phyloP scores from a whole-genome alignment of 208 protist genomes.

The Crithidia mellificae region DNA sequence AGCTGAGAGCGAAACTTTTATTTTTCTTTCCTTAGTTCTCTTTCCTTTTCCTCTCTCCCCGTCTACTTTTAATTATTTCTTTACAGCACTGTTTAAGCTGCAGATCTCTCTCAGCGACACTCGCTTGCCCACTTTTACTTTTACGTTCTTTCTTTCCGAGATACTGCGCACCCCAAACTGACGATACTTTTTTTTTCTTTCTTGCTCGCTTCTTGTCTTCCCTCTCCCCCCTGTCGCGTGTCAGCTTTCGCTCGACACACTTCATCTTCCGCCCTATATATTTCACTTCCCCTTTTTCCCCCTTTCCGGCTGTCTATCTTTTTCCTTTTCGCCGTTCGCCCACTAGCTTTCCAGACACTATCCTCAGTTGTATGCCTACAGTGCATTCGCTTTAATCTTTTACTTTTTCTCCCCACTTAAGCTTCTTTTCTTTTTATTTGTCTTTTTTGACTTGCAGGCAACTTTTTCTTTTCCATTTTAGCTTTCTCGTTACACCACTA shows the following conservation, averaged over 20 bases:
- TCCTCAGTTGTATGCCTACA: slow-evolving; percentile 10
- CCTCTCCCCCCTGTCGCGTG: slow-evolving; percentile 19
- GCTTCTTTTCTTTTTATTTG: neutral
- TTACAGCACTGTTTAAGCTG: neutral
- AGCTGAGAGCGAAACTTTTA: neutral
- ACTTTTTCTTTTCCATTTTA: slow-evolving; percentile 1
- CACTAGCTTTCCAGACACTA: slow-evolving; percentile 6
- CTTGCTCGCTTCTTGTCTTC: slow-evolving; percentile 8
- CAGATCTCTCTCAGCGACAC: slow-evolving; percentile 5
- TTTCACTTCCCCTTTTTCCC: neutral
- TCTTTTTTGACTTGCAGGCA: slow-evolving; percentile 16
- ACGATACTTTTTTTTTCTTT: slow-evolving; percentile 1
- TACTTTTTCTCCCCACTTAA: slow-evolving; percentile 7
- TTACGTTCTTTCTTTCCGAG: neutral
- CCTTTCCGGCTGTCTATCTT: slow-evolving; percentile 4
- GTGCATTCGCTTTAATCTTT: slow-evolving; percentile 10
- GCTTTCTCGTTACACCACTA: neutral
- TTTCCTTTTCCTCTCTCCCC: neutral
- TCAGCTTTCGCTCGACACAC: no score
- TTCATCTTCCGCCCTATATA: no score
- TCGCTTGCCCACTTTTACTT: neutral
- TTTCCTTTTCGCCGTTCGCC: neutral
- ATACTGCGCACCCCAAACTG: neutral
- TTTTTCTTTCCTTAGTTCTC: neutral
- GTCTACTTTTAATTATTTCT: neutral